Evolutionary conservation across 768 basidiomycete species (phyloP), one percentile per base, ranked within the genome.

Genomic region (Mycena kentingensis): DNA sequence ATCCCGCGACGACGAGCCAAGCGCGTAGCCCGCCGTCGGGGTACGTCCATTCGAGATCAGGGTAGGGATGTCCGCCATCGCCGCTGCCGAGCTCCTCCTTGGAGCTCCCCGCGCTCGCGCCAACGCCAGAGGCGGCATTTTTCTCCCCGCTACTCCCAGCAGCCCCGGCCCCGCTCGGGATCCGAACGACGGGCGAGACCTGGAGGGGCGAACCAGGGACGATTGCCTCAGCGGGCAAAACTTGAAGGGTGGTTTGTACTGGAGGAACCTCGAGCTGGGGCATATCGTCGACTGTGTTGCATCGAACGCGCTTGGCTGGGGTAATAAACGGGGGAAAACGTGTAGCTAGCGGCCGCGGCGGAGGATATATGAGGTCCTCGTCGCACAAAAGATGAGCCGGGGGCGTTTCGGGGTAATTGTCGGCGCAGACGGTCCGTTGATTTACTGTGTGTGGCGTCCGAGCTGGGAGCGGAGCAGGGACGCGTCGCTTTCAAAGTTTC

Each of bases 1-100:
- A 68, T 0, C 68, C 70, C 4, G 64, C 36, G n/a, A 71, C 65
- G 10, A 69, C 67, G 3, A 68, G 52, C 68, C 68, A 69, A 0
- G 65, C 68, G 13, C 64, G 55, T 5, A 63, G 47, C 0, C 66
- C 65, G 28, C 68, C 69, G 32, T 70, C 69, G 1, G 66, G 66
- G 46, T 64, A 64, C n/a, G 61, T 54, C 61, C 57, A 58, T 25
- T 64, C 58, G 36, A 8, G 32, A 3, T 12, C 43, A 1, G 11
- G 35, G 38, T 27, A 45, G 27, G 31, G 19, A 18, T 25, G 36
- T 10, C 8, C 48, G 28, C 4, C 36, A 13, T 49, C 26, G 15
- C 35, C 44, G 25, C 24, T 35, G 5, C 26, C 38, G 11, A 48
- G 39, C 16, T 27, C 13, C 29, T 22, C 39, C 44, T 58, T 54